Evolutionary conservation across 192 early-diverging fungal genomes (phyloP).

Genomic region (Backusella luteola): DNA sequence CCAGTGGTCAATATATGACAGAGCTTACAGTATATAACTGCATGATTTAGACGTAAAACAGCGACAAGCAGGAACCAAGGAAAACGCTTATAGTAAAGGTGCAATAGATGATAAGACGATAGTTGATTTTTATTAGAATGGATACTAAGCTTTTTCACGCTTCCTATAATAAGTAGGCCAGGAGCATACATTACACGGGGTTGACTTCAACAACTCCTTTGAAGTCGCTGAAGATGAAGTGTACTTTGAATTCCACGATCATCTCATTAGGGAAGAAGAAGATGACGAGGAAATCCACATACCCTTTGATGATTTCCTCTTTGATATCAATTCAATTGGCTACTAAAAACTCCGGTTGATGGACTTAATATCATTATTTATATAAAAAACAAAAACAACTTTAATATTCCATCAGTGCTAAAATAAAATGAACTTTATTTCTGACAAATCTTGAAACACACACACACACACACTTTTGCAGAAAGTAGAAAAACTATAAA

Average conservation of each 20-base stretch:
- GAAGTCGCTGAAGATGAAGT: neutral
- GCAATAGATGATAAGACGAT: neutral
- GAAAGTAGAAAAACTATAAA: neutral
- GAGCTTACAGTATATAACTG: neutral
- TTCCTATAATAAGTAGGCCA: no score
- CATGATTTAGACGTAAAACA: neutral
- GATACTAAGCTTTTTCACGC: neutral
- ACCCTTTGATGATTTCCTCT: neutral
- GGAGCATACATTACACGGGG: no score
- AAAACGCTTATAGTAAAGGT: neutral
- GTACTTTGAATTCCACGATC: neutral
- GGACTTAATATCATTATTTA: neutral
- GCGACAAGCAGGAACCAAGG: neutral
- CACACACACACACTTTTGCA: no score
- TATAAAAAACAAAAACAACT: neutral
- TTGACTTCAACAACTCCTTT: no score
- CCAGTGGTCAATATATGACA: neutral
- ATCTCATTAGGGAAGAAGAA: neutral
- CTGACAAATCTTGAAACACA: no score
- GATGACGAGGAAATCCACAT: neutral
- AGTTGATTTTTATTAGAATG: neutral
- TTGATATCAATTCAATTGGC: neutral
- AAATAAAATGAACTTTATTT: no score
- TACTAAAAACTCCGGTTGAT: no score
- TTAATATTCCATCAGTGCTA: no score